Percentiles rank a stretch among this genome's conserved stretches.
These are phyloP conservation scores for Arthromyces matolae DNA, from an alignment of 768 basidiomycete species.

Conservation along the genomic window DNA sequence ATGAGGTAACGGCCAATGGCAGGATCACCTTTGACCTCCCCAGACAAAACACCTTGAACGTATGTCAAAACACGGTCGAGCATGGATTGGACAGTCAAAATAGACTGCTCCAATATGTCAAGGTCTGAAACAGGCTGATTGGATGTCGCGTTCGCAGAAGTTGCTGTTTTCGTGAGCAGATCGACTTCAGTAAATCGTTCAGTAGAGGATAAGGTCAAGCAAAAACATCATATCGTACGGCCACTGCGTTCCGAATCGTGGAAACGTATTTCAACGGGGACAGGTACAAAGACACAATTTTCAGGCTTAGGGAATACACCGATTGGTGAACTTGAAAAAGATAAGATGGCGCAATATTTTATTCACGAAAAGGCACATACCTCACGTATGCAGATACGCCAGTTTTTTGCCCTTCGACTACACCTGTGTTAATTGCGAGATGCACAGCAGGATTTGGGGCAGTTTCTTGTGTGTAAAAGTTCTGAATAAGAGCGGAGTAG, in stretches of 20 bases:
- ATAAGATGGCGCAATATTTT: constrained; percentile 10
- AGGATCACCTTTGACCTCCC: constrained; percentile 75
- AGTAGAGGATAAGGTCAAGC: neutral
- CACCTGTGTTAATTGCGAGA: constrained; percentile 84
- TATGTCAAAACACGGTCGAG: constrained; percentile 84
- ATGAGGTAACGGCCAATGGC: constrained; percentile 89
- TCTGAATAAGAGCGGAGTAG: constrained; percentile 95
- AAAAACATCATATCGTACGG: constrained; percentile 62
- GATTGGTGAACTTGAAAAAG: constrained; percentile 66
- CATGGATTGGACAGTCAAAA: constrained; percentile 68
- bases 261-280: constrained; percentile 83
- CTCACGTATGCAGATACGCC: constrained; percentile 88
- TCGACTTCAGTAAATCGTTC: constrained; percentile 54
- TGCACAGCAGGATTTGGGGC: constrained; percentile 86
- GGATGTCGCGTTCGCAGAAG: constrained; percentile 42
- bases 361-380: constrained; percentile 35
- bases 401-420: constrained; percentile 56
- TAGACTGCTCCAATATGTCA: constrained; percentile 70
- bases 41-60: constrained; percentile 74
- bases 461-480: constrained; percentile 94
- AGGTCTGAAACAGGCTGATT: constrained; percentile 65
- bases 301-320: constrained; percentile 88
- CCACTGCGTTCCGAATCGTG: constrained; percentile 83
- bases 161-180: constrained; percentile 53
- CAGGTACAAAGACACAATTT: constrained; percentile 91